Conservation (phyloP, 768 basidiomycete genomes). For the Leccinum longicurvipes region DNA sequence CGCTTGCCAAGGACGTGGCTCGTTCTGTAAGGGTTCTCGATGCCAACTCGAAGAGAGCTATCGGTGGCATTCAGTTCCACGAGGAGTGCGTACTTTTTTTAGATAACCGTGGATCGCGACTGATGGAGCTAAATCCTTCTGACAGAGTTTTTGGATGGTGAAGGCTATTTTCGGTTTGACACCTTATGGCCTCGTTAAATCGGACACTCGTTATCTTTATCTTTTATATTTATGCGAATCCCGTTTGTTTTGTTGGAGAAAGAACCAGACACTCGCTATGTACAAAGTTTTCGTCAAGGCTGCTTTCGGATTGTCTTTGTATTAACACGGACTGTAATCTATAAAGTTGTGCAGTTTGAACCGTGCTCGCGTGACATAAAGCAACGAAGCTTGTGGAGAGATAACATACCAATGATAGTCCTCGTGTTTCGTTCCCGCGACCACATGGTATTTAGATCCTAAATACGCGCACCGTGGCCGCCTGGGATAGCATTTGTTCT, state of each 20-base stretch:
- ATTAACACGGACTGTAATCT: background rate
- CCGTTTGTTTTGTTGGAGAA: background rate
- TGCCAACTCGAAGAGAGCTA: constrained; percentile 20
- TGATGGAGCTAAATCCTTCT: background rate
- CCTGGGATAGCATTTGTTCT: no score
- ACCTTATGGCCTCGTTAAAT: background rate
- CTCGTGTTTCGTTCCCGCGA: background rate
- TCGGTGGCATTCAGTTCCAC: constrained; percentile 39
- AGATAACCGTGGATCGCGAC: background rate
- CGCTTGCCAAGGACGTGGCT: constrained; percentile 35
- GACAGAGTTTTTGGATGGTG: constrained; percentile 29
- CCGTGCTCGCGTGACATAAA: background rate
- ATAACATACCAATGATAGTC: background rate
- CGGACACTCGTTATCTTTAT: background rate
- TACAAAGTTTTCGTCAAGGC: background rate
- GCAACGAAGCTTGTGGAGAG: background rate
- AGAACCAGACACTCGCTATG: background rate
- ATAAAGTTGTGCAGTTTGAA: background rate
- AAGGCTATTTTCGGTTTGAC: background rate
- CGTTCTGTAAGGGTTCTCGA: constrained; percentile 31
- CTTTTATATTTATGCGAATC: background rate
- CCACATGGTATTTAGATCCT: background rate
- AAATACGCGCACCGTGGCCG: no score
- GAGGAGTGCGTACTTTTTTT: constrained; percentile 35
- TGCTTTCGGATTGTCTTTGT: background rate